Evolutionary conservation across 306 rosid genomes (phyloP).

Genomic region (Medicago lupulina): DNA sequence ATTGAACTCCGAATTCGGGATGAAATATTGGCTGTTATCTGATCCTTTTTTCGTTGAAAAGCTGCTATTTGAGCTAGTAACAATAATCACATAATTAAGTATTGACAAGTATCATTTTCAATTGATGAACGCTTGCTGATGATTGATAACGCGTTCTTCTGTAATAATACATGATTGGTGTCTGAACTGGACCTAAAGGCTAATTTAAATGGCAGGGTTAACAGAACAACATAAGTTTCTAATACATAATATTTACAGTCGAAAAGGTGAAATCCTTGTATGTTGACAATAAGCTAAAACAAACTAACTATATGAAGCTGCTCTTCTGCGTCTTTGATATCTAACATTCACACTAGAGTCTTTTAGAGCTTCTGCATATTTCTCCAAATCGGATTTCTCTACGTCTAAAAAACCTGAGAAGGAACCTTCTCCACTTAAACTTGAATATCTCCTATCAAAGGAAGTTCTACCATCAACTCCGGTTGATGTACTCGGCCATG

Average conservation of each 20-base stretch:
- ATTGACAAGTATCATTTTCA: conserved; percentile 13
- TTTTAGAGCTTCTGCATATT: conserved; percentile 75
- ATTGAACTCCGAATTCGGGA: conserved; percentile 9
- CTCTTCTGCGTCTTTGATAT: conserved; percentile 44
- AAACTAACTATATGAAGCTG: conserved; percentile 59
- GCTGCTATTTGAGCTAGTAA: neutral
- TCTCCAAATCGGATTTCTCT: conserved; percentile 61
- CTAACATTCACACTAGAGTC: conserved; percentile 49
- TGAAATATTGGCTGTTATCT: neutral
- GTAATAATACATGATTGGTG: conserved; percentile 30
- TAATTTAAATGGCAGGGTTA: conserved; percentile 31
- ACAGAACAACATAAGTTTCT: conserved; percentile 24
- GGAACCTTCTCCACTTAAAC: conserved; percentile 32
- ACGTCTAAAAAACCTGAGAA: conserved; percentile 41
- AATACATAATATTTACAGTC: conserved; percentile 40
- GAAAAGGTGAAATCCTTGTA: neutral
- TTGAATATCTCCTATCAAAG: conserved; percentile 53
- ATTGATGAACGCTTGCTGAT: conserved; percentile 9
- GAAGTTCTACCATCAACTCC: conserved; percentile 59
- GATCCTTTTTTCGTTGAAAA: neutral
- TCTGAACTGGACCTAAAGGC: conserved; percentile 38
- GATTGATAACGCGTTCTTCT: conserved; percentile 21
- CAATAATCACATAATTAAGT: too few species aligned
- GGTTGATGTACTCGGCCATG: conserved; percentile 46
- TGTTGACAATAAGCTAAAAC: conserved; percentile 33